Base-by-base conservation (phyloP, 176 grass and related monocot species). In the Oropetium thomaeum region DNA sequence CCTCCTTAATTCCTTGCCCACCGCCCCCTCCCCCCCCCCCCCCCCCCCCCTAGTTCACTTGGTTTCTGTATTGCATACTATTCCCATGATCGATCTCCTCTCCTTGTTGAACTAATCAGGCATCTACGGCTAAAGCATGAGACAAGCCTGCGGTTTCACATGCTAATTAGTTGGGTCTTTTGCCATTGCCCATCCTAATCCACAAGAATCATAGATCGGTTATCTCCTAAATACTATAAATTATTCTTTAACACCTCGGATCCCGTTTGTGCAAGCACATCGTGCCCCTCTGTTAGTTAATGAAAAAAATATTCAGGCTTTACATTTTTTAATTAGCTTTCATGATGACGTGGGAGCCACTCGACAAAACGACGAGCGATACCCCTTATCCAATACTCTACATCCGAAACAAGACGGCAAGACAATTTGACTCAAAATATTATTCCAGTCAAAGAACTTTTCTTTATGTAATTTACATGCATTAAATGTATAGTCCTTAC, bases 141-240 rank as follows among this genome's bases (percentile, higher is more conserved):
- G 8, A 74, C 73, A 82, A 57, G n/a, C 69, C 45, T 66, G 47
- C 28, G 15, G 7, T 52, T 69, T 52, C 72, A 83, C 73, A 70
- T 69, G 73, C 62, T 35, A 28, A 38, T 62, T 39, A 60, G 65
- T 76, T 31, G 29, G 13, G 30, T 4, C 64, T 40, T 33, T 69
- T 83, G 39, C 16, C 55, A 8, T 15, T 45, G 62, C 16, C 59
- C 30, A 2, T 5, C 52, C 41, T 69, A 76, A 69, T 47, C 22
- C 30, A 15, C n/a, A 26, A 54, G 0, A 23, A 55, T 17, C 37
- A 16, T 54, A 2, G 7, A 10, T 10, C 22, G 59, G 2, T 16
- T 38, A 51, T 71, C 23, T 17, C 10, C 6, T 31, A 68, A 68
- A 14, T 44, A 29, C 14, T 16, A n/a, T 23, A 3, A 10, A 45